Conservation (phyloP, 208 protist genomes). For the Kentomonas sorsogonicus region DNA sequence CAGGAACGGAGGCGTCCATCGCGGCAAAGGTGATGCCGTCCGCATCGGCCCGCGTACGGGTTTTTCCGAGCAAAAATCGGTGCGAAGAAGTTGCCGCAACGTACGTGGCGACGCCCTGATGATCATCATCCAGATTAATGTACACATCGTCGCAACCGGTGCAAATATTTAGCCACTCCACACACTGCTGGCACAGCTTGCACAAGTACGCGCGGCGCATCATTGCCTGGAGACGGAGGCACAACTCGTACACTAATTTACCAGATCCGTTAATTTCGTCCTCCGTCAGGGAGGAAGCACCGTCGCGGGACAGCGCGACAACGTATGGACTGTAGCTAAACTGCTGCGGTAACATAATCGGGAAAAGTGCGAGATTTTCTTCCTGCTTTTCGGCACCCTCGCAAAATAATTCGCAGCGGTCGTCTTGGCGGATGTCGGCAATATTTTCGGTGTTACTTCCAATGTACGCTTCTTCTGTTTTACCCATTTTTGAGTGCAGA, state of each 20-base stretch:
- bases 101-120: conserved; percentile 15
- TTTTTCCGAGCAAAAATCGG: conserved; percentile 33
- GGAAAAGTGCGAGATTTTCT: conserved; percentile 36
- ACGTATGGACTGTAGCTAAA: conserved; percentile 21
- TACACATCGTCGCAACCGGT: conserved; percentile 38
- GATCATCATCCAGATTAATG: conserved; percentile 21
- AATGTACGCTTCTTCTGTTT: conserved; percentile 18
- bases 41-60: conserved; percentile 20
- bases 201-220: conserved; percentile 13
- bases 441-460: conserved; percentile 20
- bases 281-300: conserved; percentile 8
- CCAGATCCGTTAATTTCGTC: conserved; percentile 17
- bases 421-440: conserved; percentile 14
- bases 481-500: conserved; percentile 15
- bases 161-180: conserved; percentile 40
- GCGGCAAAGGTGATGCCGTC: conserved; percentile 29
- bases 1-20: too few species aligned
- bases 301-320: conserved; percentile 23
- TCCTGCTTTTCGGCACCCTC: conserved; percentile 14
- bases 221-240: conserved; percentile 12
- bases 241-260: conserved; percentile 24
- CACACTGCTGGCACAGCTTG: conserved; percentile 40
- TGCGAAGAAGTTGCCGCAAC: conserved; percentile 35
- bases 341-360: conserved; percentile 15
- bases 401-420: conserved; percentile 26